phyloP scores from a whole-genome alignment of 1,284 basidiomycete species.

The Meira miltonrushii region DNA sequence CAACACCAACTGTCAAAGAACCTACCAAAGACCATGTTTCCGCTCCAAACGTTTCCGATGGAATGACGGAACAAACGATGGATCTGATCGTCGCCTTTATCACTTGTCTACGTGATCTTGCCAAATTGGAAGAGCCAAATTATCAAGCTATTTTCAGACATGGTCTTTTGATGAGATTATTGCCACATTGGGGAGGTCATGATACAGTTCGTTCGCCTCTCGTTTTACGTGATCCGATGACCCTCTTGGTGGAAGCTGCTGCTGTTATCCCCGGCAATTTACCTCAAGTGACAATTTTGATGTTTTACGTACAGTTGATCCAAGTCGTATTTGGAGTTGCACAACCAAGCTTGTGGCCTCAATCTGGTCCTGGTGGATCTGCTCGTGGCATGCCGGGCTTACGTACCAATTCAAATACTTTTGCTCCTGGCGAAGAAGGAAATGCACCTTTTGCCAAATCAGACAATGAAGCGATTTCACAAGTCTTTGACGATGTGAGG shows the following conservation, averaged over 20 bases:
- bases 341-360: constrained; percentile 46
- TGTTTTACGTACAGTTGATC: constrained; percentile 49
- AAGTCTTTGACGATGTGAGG: constrained; percentile 46
- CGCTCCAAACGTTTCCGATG: constrained; percentile 24
- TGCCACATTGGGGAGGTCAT: constrained; percentile 50
- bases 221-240: constrained; percentile 46
- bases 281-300: constrained; percentile 44
- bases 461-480: constrained; percentile 23
- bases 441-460: constrained; percentile 14
- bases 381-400: constrained; percentile 23
- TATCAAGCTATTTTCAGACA: constrained; percentile 29
- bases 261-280: constrained; percentile 39
- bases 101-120: constrained; percentile 29
- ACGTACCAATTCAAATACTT: constrained; percentile 17
- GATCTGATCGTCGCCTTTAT: constrained; percentile 40
- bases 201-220: constrained; percentile 44
- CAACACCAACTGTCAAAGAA: constrained; percentile 24
- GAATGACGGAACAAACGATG: constrained; percentile 31
- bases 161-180: constrained; percentile 45
- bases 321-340: constrained; percentile 50
- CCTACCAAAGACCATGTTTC: neutral
- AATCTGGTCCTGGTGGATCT: constrained; percentile 13
- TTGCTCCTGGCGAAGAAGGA: constrained; percentile 6
- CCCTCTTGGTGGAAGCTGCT: constrained; percentile 47
- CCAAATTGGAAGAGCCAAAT: constrained; percentile 13